Evolutionary conservation across 192 early-diverging fungal genomes (phyloP), one percentile per base, ranked within the genome.

Genomic region (Backusella sp.): DNA sequence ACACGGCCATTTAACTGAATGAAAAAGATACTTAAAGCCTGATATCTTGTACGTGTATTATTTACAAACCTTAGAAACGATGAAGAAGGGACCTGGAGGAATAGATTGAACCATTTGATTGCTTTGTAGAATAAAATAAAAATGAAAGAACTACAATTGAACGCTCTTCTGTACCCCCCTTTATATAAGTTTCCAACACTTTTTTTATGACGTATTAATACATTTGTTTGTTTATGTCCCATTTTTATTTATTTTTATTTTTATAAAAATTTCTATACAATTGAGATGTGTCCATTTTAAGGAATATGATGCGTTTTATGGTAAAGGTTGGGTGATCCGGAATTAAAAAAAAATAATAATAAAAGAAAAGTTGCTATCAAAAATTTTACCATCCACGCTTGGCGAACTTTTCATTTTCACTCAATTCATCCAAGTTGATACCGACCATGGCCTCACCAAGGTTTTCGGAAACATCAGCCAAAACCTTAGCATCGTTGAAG

Each of bases 371-470:
- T 59, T 9, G n/a, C 6, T 59, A 11, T 59, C n/a, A 49, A 49
- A 44, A 49, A 49, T 49, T 26, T 77, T 77, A 74, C 76, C 76
- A 77, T 69, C 76, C 76, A 68, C 68, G 72, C 56, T 74, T 59
- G 65, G 79, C 74, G 9, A 36, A 74, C 32, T 74, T 76, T 46
- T 70, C 67, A 34, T 73, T 73, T 66, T 76, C 79, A 14, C 88
- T 81, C 28, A 95, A 75, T 17, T 84, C 87, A 53, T 88, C 90
- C 76, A 91, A 89, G 87, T 97, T 96, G 83, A 98, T 97, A 76
- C 95, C 95, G 70, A 99, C 98, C 96, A 97, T 98, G 39, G 97
- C 92, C 84, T 97, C 96, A 74, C 98, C 97, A 28, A 98, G 89
- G 78, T 97, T 87, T 84, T 95, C 94, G 9, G 95, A 96, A 41